phyloP scores from a whole-genome alignment of 2,329 filamentous ascomycete genomes.

The Penicillium sp. region DNA sequence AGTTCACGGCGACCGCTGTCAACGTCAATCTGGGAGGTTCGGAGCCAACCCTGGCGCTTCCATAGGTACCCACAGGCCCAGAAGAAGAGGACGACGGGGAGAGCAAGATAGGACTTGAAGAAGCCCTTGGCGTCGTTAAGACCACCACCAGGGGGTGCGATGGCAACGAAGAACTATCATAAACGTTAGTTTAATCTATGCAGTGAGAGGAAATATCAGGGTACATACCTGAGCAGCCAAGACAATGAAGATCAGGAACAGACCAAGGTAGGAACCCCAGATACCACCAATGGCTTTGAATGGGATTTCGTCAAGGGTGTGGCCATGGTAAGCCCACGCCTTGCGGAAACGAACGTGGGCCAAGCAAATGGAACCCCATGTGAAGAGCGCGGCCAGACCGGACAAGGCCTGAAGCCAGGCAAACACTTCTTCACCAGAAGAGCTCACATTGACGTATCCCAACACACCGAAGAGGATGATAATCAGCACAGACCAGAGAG shows the following conservation, averaged over 20 bases:
- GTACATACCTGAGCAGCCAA: constrained; percentile 48
- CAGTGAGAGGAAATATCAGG: background rate
- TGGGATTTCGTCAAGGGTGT: constrained; percentile 67
- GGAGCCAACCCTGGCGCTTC: constrained; percentile 68
- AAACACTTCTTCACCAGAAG: constrained; percentile 59
- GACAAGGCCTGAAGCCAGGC: constrained; percentile 69
- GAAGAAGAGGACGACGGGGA: constrained; percentile 47
- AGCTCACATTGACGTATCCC: constrained; percentile 46
- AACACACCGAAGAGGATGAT: constrained; percentile 48
- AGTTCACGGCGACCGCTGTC: constrained; percentile 68
- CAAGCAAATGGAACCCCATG: constrained; percentile 69
- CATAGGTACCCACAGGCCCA: constrained; percentile 57
- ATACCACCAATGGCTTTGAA: constrained; percentile 66
- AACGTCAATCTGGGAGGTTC: constrained; percentile 66
- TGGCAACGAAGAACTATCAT: constrained; percentile 43
- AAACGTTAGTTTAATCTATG: background rate
- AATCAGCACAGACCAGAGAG: constrained; percentile 47
- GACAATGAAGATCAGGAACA: constrained; percentile 60
- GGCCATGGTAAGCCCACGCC: constrained; percentile 64
- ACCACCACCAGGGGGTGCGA: constrained; percentile 24
- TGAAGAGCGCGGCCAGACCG: constrained; percentile 66
- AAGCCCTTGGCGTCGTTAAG: constrained; percentile 46
- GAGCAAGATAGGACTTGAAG: constrained; percentile 54
- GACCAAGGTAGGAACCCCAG: constrained; percentile 65
- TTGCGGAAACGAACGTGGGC: constrained; percentile 71